phyloP scores from a whole-genome alignment of 2,329 filamentous ascomycete genomes.

The Ascochyta clinopodiicola region DNA sequence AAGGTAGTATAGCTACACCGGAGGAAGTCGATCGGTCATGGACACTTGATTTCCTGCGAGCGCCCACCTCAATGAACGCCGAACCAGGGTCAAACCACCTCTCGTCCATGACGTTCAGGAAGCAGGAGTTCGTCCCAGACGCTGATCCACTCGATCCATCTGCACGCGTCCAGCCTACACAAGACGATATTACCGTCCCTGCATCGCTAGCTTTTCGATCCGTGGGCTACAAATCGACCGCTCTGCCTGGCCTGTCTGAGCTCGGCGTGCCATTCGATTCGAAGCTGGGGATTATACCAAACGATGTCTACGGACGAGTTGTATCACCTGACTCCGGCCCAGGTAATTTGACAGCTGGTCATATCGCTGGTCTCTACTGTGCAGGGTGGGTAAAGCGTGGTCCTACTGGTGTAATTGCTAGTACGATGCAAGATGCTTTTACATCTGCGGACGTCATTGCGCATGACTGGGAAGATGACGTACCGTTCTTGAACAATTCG shows the following conservation, averaged over 20 bases:
- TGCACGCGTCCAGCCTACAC: slow-evolving; percentile 57
- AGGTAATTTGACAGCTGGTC: slow-evolving; percentile 52
- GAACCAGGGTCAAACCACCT: slow-evolving; percentile 55
- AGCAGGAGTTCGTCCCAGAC: slow-evolving; percentile 48
- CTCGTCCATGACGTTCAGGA: slow-evolving; percentile 71
- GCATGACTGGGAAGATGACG: slow-evolving; percentile 70
- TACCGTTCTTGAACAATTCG: slow-evolving; percentile 57
- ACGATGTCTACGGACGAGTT: slow-evolving; percentile 81
- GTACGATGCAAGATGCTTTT: slow-evolving; percentile 95
- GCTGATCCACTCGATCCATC: slow-evolving; percentile 57
- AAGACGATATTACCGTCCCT: slow-evolving; percentile 59
- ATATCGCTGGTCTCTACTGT: slow-evolving; percentile 81
- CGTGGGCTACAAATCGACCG: slow-evolving; percentile 89
- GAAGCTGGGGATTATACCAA: slow-evolving; percentile 76
- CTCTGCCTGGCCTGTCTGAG: slow-evolving; percentile 75
- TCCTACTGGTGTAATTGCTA: slow-evolving; percentile 93
- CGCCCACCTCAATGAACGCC: slow-evolving; percentile 72
- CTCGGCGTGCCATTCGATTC: slow-evolving; percentile 81
- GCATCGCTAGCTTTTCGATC: slow-evolving; percentile 84
- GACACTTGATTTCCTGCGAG: slow-evolving; percentile 86
- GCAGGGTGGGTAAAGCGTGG: slow-evolving; percentile 96
- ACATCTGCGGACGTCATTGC: slow-evolving; percentile 83
- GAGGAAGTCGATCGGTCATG: slow-evolving; percentile 69
- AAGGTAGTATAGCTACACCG: slow-evolving; percentile 67
- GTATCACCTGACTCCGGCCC: slow-evolving; percentile 50